Percentiles rank a stretch among this genome's conserved stretches.
phyloP scores from a whole-genome alignment of 1,284 basidiomycete species.

The Ganoderma leucocontextum region DNA sequence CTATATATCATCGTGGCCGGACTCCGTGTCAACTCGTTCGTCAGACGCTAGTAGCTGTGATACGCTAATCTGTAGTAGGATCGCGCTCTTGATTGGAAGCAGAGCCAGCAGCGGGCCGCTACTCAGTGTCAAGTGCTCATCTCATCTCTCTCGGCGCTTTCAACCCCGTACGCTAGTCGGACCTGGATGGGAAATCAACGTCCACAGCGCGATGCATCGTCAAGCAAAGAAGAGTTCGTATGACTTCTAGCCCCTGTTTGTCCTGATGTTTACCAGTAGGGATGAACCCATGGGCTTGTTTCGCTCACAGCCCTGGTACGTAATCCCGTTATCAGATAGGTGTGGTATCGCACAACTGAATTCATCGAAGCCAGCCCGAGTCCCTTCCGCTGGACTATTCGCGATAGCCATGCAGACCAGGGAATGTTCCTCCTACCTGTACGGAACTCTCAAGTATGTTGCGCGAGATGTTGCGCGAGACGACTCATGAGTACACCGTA shows the following conservation, averaged over 20 bases:
- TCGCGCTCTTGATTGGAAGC: background rate
- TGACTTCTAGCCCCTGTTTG: background rate
- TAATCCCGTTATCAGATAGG: slow-evolving; percentile 12
- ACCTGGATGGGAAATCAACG: background rate
- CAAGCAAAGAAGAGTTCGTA: background rate
- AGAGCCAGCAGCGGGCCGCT: background rate
- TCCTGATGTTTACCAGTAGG: slow-evolving; percentile 3
- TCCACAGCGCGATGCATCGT: slow-evolving; percentile 2
- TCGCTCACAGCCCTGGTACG: slow-evolving; percentile 4
- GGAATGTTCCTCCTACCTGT: background rate
- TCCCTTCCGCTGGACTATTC: background rate
- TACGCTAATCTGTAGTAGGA: background rate
- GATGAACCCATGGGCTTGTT: background rate
- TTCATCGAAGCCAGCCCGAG: slow-evolving; percentile 5
- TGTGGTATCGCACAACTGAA: background rate
- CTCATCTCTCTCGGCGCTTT: background rate
- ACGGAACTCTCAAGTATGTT: background rate
- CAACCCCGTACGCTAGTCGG: background rate
- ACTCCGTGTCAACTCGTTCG: background rate
- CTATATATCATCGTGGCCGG: background rate
- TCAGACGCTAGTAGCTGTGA: background rate
- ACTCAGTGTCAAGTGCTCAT: background rate
- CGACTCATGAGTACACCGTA: background rate
- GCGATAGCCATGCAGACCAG: background rate
- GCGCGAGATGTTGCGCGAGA: background rate